Evolutionary conservation across 139 green algal species (phyloP).

Genomic region (Picochlorum sp.): DNA sequence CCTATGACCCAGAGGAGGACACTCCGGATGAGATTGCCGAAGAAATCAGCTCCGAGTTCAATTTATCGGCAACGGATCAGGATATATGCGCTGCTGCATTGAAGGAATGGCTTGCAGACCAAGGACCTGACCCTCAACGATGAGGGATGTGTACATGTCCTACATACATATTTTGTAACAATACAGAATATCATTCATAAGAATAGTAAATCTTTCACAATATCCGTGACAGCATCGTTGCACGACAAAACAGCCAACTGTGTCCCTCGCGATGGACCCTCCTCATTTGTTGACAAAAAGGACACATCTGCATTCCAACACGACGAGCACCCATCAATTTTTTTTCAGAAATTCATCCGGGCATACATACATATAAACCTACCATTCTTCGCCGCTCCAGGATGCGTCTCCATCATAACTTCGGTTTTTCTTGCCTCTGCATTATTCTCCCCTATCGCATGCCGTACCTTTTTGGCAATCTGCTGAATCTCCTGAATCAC

Average conservation of each 20-base stretch:
- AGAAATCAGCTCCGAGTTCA: conserved; percentile 90
- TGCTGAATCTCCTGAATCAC: conserved; percentile 74
- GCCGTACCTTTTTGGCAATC: conserved; percentile 75
- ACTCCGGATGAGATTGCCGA: conserved; percentile 81
- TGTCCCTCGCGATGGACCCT: too few relatives aligned
- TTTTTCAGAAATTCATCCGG: not conserved
- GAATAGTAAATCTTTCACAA: too few relatives aligned
- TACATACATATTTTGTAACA: not conserved
- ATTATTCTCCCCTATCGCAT: conserved; percentile 12
- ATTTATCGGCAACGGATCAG: conserved; percentile 72
- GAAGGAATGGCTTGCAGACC: conserved; percentile 77
- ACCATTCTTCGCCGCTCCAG: too few relatives aligned
- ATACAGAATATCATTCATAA: too few relatives aligned
- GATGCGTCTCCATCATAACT: not conserved
- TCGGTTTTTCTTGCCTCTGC: conserved; percentile 22
- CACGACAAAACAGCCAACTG: too few relatives aligned
- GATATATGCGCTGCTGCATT: conserved; percentile 84
- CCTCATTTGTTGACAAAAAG: too few relatives aligned
- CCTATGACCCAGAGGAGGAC: conserved; percentile 68
- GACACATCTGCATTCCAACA: too few relatives aligned
- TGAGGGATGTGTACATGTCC: not conserved
- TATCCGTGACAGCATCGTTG: too few relatives aligned
- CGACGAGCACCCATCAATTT: too few relatives aligned
- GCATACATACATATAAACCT: too few relatives aligned
- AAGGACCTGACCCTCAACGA: conserved; percentile 27